Evolutionary conservation across 371 early-diverging fungal genomes (phyloP).

Genomic region (Syncephalastrum monosporum): DNA sequence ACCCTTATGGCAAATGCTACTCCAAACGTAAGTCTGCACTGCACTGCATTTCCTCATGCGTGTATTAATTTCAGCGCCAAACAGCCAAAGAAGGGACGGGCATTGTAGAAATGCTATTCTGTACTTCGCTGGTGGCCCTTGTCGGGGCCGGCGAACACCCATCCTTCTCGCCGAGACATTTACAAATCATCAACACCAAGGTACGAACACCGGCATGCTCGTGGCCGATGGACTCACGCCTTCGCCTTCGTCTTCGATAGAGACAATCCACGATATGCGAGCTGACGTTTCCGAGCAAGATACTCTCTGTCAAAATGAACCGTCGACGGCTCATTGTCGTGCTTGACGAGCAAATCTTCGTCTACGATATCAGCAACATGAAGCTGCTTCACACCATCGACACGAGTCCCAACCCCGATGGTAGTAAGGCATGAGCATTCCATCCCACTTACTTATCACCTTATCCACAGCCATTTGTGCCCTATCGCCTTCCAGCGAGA

Average conservation of each 20-base stretch:
- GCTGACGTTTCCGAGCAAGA: slow-evolving; percentile 87
- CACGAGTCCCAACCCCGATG: slow-evolving; percentile 86
- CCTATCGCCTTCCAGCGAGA: slow-evolving; percentile 91
- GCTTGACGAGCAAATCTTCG: slow-evolving; percentile 87
- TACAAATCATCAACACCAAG: slow-evolving; percentile 96
- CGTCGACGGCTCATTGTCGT: slow-evolving; percentile 89
- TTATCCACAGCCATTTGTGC: slow-evolving; percentile 76
- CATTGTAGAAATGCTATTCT: slow-evolving; percentile 95
- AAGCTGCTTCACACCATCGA: slow-evolving; percentile 93
- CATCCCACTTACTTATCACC: not conserved
- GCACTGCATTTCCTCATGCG: not conserved
- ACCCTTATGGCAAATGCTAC: slow-evolving; percentile 93
- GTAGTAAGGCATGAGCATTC: slow-evolving; percentile 35
- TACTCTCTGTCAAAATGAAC: slow-evolving; percentile 94
- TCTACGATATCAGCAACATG: slow-evolving; percentile 97
- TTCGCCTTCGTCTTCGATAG: slow-evolving; percentile 34
- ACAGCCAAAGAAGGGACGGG: slow-evolving; percentile 85
- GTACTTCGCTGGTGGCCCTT: slow-evolving; percentile 92
- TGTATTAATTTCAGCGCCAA: too few species aligned
- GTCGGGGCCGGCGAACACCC: slow-evolving; percentile 94
- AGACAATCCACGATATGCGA: slow-evolving; percentile 96
- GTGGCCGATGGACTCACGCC: not conserved
- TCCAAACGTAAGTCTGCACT: slow-evolving; percentile 55
- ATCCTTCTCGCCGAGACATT: slow-evolving; percentile 82
- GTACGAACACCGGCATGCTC: slow-evolving; percentile 30